Conservation (phyloP, 176 grass and related monocot genomes). For the Cenchrus americanus region DNA sequence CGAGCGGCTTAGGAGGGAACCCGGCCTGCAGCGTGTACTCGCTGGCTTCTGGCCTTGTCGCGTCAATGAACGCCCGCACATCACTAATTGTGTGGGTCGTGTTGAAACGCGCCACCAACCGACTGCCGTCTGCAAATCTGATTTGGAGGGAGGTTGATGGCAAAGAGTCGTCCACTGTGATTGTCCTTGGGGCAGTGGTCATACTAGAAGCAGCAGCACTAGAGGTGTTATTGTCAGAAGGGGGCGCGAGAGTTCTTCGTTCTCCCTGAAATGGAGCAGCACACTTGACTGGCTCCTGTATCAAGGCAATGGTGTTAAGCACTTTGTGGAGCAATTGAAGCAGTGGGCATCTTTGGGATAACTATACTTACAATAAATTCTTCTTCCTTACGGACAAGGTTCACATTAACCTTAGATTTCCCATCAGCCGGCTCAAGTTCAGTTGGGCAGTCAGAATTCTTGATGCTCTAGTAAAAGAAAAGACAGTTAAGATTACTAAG, state of each 20-base stretch:
- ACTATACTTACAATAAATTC: slow-evolving; percentile 51
- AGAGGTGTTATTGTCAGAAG: slow-evolving; percentile 41
- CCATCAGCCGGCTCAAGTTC: slow-evolving; percentile 74
- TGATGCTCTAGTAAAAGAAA: slow-evolving; percentile 70
- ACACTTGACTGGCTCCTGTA: slow-evolving; percentile 60
- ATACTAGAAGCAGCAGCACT: slow-evolving; percentile 27
- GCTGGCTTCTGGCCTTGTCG: slow-evolving; percentile 62
- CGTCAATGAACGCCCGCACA: slow-evolving; percentile 72
- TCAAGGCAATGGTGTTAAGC: not conserved
- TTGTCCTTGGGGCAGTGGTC: slow-evolving; percentile 16
- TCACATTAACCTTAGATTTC: slow-evolving; percentile 58
- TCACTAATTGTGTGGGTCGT: slow-evolving; percentile 68
- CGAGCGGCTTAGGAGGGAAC: slow-evolving; percentile 78
- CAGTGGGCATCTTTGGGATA: not conserved
- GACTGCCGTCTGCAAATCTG: slow-evolving; percentile 83
- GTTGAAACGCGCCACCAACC: slow-evolving; percentile 82
- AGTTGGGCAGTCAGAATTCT: slow-evolving; percentile 78
- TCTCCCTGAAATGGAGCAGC: slow-evolving; percentile 61
- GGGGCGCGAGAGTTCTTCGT: slow-evolving; percentile 49
- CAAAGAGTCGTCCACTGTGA: slow-evolving; percentile 66
- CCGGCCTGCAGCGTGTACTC: slow-evolving; percentile 74
- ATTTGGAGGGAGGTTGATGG: slow-evolving; percentile 92
- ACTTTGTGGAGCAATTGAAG: not conserved
- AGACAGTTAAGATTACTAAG: not conserved
- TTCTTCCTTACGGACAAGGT: slow-evolving; percentile 62